These are phyloP conservation scores for Stagonosporopsis cucurbitacearum DNA, from an alignment of 2,329 filamentous ascomycete genomes.

Conservation along the genomic window DNA sequence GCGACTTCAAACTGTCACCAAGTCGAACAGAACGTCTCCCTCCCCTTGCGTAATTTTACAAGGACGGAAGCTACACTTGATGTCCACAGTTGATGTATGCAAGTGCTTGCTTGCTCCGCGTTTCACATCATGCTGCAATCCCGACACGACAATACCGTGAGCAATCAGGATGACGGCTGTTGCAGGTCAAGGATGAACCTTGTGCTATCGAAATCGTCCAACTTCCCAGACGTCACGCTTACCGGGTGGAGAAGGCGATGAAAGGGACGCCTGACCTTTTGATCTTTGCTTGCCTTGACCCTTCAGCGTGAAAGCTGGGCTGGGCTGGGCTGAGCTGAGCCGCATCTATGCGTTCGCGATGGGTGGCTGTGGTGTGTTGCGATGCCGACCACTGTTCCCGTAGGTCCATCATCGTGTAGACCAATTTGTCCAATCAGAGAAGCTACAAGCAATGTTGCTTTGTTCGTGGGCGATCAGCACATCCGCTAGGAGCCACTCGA, in stretches of 20 bases:
- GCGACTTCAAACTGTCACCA: neutral
- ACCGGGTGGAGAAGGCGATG: neutral
- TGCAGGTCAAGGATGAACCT: neutral
- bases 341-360: constrained; percentile 1
- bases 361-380: neutral
- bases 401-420: neutral
- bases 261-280: neutral
- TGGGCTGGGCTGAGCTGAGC: too few species aligned
- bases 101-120: neutral
- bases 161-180: neutral
- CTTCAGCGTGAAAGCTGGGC: neutral
- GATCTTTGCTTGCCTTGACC: neutral
- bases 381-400: neutral
- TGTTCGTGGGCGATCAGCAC: neutral
- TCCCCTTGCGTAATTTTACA: neutral
- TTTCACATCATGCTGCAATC: neutral
- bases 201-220: neutral
- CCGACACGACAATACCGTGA: neutral
- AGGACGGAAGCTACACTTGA: too few species aligned
- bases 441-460: neutral
- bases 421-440: neutral
- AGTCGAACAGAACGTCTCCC: neutral
- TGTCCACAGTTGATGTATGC: neutral
- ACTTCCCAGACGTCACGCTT: neutral
- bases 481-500: constrained; percentile 2